Evolutionary conservation across 176 grass and related monocot genomes (phyloP), one percentile per base, ranked within the genome.

Genomic region (Leersia perrieri): DNA sequence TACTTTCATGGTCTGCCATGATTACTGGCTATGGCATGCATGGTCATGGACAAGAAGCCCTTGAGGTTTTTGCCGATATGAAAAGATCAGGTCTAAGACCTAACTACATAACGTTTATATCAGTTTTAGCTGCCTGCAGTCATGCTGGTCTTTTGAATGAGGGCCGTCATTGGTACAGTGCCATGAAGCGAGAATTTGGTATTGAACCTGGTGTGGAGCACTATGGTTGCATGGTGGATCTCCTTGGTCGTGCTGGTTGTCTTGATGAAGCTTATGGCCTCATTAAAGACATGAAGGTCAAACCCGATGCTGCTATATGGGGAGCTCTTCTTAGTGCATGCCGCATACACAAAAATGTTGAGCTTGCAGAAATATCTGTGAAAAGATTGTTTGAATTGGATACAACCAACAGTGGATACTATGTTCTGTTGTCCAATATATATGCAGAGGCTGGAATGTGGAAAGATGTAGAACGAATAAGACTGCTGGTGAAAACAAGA

Each of bases 1-100:
- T 97, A 49, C 81, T 97, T 76, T 91, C 94, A 60, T 97, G 94
- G 94, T 88, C 94, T 77, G 86, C 91, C 64, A 86, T 97, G 88
- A 86, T 97, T 86, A 85, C 94, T 63, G 94, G 94, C 40, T 97
- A 94, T 82, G 91, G 89, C 51, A 91, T 91, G 89, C 87, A 94
- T 77, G 94, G 94, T 33, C 82, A 63, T 70, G 91, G 91, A 25
- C 68, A 61, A 38, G 82, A 94, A 86, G 91, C 94, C 33, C 87
- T 97, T 49, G 66, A 86, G 5, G 60, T 91, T 78, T 97, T 91
- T 60, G 67, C 30, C 84, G 84, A 94, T 40, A 97, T 97, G 94
- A 87, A 63, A 68, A 85, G 72, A 40, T 86, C 81, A 3, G 84
- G 89, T 40, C 57, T 90, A 85, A 97, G 74, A 13, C 94, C 94